phyloP scores from a whole-genome alignment of 352 stramenopile species.

The Phytophthora syringae region DNA sequence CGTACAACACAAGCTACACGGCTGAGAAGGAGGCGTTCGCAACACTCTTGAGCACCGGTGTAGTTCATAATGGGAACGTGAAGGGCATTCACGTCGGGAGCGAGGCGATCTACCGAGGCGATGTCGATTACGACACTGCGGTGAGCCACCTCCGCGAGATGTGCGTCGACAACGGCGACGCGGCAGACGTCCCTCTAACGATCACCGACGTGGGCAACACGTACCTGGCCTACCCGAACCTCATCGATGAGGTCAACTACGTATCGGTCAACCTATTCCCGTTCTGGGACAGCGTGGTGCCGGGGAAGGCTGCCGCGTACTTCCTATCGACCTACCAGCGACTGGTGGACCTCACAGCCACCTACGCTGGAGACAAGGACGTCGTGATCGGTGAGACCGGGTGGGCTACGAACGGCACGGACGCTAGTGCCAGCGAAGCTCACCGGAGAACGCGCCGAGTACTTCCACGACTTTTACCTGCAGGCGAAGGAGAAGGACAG shows the following conservation, averaged over 20 bases:
- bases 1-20: no score
- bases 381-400: not conserved
- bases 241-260: not conserved
- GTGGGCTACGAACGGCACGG: not conserved
- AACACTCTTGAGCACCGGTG: no score
- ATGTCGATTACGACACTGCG: no score
- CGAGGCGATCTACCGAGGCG: no score
- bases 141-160: no score
- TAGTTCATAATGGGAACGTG: no score
- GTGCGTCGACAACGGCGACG: no score
- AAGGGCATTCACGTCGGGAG: no score
- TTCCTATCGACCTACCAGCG: not conserved
- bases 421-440: not conserved
- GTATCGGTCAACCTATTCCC: not conserved
- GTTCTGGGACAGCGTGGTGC: not conserved
- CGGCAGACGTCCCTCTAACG: no score
- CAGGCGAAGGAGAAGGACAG: no score
- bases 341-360: not conserved
- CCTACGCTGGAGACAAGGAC: not conserved
- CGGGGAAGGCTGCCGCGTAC: not conserved
- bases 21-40: no score
- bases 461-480: no score
- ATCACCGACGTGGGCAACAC: constrained; percentile 23
- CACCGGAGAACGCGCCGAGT: not conserved
- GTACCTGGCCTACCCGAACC: constrained; percentile 1